Base-by-base conservation (phyloP, 306 rosid genomes). In the Malus orientalis region DNA sequence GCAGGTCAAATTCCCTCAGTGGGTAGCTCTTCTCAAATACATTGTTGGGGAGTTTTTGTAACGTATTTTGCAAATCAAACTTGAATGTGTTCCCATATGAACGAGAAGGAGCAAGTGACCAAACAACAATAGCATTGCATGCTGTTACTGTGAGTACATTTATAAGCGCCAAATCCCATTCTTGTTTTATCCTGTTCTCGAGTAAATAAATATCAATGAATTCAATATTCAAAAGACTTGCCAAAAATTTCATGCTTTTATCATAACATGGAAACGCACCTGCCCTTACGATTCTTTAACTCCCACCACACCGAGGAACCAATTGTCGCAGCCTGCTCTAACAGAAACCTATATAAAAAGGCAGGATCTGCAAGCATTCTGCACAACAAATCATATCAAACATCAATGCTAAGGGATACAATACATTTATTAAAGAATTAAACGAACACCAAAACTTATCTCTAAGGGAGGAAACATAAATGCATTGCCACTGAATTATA, bases 71-170 rank as follows among this genome's bases (percentile, higher is more conserved):
- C 81, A 96, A 86, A 84, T 96, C 99, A 80, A 89, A 89, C 65
- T 44, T 94, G 81, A 96, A 96, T 8, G 99, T 96, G 84, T 89
- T 91, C 55, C 99, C 99, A 80, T 96, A 96, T 4, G 99, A 92
- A 61, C 97, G 97, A 79, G 93, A 96, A 65, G 99, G 98, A 80
- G 99, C 99, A 85, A 92, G 98, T 15, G 99, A 91, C 99, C 99
- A 96, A 71, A 96, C 99, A 83, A 89, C 97, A 71, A 91, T 65
- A 25, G 99, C 98, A 87, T 92, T 96, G 91, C 99, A 96, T 70
- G 98, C 90, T 69, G 98, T 87, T 79, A 90, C 93, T 25, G 99
- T 92, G 61, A 96, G 90, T 84, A 96, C 99, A 16, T 96, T 96
- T 68, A 91, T 77, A 64, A 96, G 89, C 40, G 99, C 99, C 86